A percentile compares a stretch with the other conserved stretches of the same genome.
Evolutionary conservation across 1,139 yeast species (phyloP).

Genomic region (Candida albicans): DNA sequence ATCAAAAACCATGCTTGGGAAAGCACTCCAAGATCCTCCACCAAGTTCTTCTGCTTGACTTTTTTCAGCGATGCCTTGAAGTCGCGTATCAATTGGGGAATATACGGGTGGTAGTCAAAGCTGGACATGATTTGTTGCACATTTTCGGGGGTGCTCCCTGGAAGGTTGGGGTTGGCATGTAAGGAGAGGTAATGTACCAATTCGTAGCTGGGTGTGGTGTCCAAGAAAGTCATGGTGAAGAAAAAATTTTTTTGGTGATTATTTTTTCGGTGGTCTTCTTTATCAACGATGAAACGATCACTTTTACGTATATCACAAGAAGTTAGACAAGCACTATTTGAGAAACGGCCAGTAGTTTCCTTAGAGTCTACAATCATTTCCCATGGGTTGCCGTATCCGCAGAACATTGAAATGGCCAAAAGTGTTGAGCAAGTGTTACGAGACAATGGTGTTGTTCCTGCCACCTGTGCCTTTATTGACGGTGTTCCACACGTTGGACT

Average conservation of each 20-base stretch:
- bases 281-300: constrained; percentile 2
- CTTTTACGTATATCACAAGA: constrained; percentile 44
- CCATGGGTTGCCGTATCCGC: constrained; percentile 86
- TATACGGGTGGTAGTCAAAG: constrained; percentile 2
- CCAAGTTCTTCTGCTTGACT: constrained; percentile 11
- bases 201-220: constrained; percentile 1
- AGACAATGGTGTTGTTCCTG: constrained; percentile 71
- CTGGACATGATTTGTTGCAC: constrained; percentile 12
- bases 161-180: constrained; percentile 30
- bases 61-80: constrained; percentile 7
- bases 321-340: constrained; percentile 57
- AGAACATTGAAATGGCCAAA: constrained; percentile 69
- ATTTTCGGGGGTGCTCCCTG: constrained; percentile 27
- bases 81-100: constrained; percentile 11
- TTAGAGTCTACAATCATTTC: constrained; percentile 86
- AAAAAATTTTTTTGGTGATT: constrained; percentile 1
- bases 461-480: constrained; percentile 75
- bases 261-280: not conserved
- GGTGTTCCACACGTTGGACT: constrained; percentile 78
- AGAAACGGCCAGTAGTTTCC: constrained; percentile 66
- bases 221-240: not conserved
- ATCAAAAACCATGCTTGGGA: constrained; percentile 35
- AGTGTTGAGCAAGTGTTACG: constrained; percentile 65
- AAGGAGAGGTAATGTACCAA: constrained; percentile 14
- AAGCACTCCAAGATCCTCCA: constrained; percentile 17